Conservation (phyloP, 2,329 filamentous ascomycete species). For the Pyrenochaeta sp. region DNA sequence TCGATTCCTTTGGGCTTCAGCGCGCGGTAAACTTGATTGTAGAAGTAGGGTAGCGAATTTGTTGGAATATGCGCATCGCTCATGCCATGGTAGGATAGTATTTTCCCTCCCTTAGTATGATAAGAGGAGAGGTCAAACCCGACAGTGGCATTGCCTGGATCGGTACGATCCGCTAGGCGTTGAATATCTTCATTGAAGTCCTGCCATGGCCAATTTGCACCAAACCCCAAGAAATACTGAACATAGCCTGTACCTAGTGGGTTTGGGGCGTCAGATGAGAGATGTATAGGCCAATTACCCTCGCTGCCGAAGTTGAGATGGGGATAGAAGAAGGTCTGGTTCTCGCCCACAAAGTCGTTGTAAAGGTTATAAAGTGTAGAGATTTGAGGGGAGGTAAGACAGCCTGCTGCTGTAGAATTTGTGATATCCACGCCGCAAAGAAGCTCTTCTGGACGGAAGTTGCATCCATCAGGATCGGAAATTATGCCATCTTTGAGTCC, state of each 20-base stretch:
- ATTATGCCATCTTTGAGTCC: constrained; percentile 59
- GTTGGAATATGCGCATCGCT: constrained; percentile 59
- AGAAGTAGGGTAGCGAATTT: constrained; percentile 61
- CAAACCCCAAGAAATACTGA: constrained; percentile 53
- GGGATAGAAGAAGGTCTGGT: constrained; percentile 54
- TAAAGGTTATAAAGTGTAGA: constrained; percentile 54
- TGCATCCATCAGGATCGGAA: constrained; percentile 55
- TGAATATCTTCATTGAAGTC: constrained; percentile 50
- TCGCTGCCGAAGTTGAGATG: constrained; percentile 51
- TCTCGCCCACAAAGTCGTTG: constrained; percentile 51
- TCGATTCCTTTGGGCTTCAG: constrained; percentile 47
- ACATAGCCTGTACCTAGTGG: constrained; percentile 50
- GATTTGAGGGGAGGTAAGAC: constrained; percentile 56
- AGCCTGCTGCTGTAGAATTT: constrained; percentile 45
- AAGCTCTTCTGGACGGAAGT: constrained; percentile 52
- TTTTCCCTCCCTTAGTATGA: constrained; percentile 53
- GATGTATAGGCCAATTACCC: constrained; percentile 35
- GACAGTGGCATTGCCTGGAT: constrained; percentile 62
- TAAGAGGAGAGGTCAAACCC: constrained; percentile 59
- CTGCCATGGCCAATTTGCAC: constrained; percentile 50
- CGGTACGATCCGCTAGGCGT: constrained; percentile 49
- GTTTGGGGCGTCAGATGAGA: constrained; percentile 49
- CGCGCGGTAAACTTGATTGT: constrained; percentile 54
- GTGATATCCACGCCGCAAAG: constrained; percentile 43
- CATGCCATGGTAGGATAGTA: constrained; percentile 56